Evolutionary conservation across 176 grass and related monocot species (phyloP), one percentile per base, ranked within the genome.

Genomic region (Thinopyrum elongatum): DNA sequence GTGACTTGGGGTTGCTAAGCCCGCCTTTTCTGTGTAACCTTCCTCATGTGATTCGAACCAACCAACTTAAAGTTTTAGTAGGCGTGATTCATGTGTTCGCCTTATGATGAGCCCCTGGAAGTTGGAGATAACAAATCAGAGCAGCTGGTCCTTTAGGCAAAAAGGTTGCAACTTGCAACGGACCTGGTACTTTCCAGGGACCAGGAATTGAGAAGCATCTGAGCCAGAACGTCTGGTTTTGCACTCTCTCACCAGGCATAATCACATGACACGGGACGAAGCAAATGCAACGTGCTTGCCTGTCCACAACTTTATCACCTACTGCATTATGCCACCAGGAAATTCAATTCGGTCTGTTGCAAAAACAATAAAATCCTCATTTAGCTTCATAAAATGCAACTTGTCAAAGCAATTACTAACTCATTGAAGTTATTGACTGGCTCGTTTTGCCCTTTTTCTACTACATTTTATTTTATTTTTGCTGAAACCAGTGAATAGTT

Each of bases 41-140:
- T 85, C 85, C 86, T 85, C 94, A 94, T 99, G 97, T 99, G 95
- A 93, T 86, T 65, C 47, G 76, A 87, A 87, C 84, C 90, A 90
- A 92, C 90, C 65, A 93, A 86, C 78, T 92, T 84, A 88, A 91
- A 76, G 76, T 68, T 84, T 90, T 76, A 38, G 26, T 75, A 82
- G 73, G 84, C 19, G 46, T 95, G 91, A 87, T 89, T 39, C 86
- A 90, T 81, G 87, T 81, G 88, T 81, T 94, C 67, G 30, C 84
- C 85, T 84, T 76, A 90, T 94, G 82, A 88, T 76, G 89, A 84
- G 13, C 30, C 35, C 85, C 85, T 92, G 85, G 57, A 88, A 84
- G 64, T 65, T 79, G 81, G 70, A 81, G 77, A 61, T 58, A 69
- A 36, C 62, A 65, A 73, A 77, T 62, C 70, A 85, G 88, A 82